phyloP scores from a whole-genome alignment of 306 rosid genomes.

The Vigna radiata region DNA sequence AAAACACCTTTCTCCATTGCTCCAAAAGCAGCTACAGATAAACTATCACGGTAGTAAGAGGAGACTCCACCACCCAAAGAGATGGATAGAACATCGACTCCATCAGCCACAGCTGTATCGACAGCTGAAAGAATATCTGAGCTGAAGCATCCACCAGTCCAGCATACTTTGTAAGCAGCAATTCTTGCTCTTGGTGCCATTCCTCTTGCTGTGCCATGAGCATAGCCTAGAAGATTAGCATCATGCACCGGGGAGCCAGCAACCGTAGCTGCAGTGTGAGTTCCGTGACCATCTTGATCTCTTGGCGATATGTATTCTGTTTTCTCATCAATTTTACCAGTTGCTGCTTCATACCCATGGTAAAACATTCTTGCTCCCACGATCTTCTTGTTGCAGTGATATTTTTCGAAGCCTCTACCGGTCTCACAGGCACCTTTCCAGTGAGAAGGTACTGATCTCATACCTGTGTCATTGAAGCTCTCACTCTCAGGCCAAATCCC shows the following conservation, averaged over 20 bases:
- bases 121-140: conserved; percentile 85
- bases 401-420: conserved; percentile 71
- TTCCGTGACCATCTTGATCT: conserved; percentile 97
- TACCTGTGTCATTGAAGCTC: conserved; percentile 83
- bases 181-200: conserved; percentile 94
- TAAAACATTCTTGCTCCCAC: conserved; percentile 86
- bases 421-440: conserved; percentile 92
- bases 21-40: conserved; percentile 82
- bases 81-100: conserved; percentile 76
- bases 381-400: conserved; percentile 76
- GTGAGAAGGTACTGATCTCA: conserved; percentile 67
- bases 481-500: conserved; percentile 99
- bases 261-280: conserved; percentile 96
- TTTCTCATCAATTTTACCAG: conserved; percentile 71
- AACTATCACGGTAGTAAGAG: conserved; percentile 72
- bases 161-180: conserved; percentile 91
- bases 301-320: conserved; percentile 82
- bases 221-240: conserved; percentile 83
- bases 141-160: conserved; percentile 97
- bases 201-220: conserved; percentile 89
- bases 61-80: conserved; percentile 90
- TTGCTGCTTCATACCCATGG: conserved; percentile 83
- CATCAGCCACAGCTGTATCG: conserved; percentile 82
- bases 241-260: conserved; percentile 82
- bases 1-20: conserved; percentile 92